These are phyloP conservation scores for Sporisorium scitamineum DNA, from an alignment of 1,284 basidiomycete genomes.

Conservation along the genomic window DNA sequence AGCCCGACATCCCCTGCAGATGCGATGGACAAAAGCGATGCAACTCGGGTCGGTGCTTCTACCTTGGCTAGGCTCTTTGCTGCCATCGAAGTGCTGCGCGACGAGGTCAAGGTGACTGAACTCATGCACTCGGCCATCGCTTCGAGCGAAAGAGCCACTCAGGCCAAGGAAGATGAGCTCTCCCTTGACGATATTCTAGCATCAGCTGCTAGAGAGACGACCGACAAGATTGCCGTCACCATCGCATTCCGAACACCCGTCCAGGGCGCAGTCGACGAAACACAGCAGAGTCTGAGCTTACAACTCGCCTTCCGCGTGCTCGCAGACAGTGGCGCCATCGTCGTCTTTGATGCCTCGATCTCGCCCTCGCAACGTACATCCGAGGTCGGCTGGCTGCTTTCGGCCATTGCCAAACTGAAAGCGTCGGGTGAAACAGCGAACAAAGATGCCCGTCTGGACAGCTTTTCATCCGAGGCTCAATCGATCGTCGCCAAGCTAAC, in stretches of 20 bases:
- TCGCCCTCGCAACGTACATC: constrained; percentile 17
- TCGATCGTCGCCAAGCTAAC: constrained; percentile 18
- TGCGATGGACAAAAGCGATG: constrained; percentile 28
- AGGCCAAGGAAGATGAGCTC: constrained; percentile 7
- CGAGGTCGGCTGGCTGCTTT: constrained; percentile 27
- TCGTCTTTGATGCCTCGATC: constrained; percentile 30
- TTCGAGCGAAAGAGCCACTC: constrained; percentile 5
- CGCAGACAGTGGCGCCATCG: constrained; percentile 7
- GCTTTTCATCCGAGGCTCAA: constrained; percentile 22
- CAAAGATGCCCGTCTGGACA: constrained; percentile 22
- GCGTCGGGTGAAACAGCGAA: not conserved
- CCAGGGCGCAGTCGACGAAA: constrained; percentile 14
- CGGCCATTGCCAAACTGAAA: constrained; percentile 12
- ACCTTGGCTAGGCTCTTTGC: constrained; percentile 38
- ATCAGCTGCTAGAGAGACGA: not conserved
- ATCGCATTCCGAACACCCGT: constrained; percentile 38
- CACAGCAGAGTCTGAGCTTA: constrained; percentile 27
- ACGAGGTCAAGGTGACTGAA: constrained; percentile 47
- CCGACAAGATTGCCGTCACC: constrained; percentile 31
- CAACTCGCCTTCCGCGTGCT: constrained; percentile 30
- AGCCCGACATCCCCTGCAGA: not conserved
- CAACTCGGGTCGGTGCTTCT: constrained; percentile 1
- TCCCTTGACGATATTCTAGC: constrained; percentile 35
- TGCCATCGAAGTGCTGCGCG: constrained; percentile 40
- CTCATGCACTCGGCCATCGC: constrained; percentile 41